These are phyloP conservation scores for Aspergillus biplanus DNA, from an alignment of 495 filamentous ascomycete species.

Conservation along the genomic window DNA sequence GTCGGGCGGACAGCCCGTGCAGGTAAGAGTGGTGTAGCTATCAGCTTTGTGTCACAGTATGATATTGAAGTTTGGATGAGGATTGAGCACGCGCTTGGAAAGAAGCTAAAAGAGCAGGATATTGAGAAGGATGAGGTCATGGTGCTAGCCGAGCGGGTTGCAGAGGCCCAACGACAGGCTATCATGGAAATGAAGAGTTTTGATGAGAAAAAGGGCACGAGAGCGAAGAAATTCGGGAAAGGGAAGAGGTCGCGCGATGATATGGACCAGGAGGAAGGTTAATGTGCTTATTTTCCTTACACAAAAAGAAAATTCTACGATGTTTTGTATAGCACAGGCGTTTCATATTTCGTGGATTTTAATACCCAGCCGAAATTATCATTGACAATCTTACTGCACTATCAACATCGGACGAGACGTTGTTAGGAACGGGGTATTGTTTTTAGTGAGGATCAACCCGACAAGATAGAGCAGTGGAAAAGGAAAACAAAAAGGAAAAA, in stretches of 20 bases:
- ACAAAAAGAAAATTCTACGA: slow-evolving; percentile 1
- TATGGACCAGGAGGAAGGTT: slow-evolving; percentile 81
- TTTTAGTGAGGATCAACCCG: too few species aligned
- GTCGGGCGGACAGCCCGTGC: slow-evolving; percentile 93
- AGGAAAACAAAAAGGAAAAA: background rate
- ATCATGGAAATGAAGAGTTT: slow-evolving; percentile 80
- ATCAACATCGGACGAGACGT: background rate
- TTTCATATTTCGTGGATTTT: slow-evolving; percentile 1
- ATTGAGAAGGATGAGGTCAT: slow-evolving; percentile 82
- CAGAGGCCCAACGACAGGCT: slow-evolving; percentile 83
- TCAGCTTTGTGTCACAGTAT: slow-evolving; percentile 86
- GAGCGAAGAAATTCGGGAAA: slow-evolving; percentile 59
- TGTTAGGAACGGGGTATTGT: too few species aligned
- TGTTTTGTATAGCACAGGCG: slow-evolving; percentile 2
- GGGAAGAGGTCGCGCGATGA: slow-evolving; percentile 69
- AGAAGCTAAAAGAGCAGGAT: slow-evolving; percentile 70
- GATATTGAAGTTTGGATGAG: slow-evolving; percentile 85
- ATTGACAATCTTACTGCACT: background rate
- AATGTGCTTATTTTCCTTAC: slow-evolving; percentile 3
- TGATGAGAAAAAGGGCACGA: slow-evolving; percentile 75
- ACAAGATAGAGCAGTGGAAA: background rate
- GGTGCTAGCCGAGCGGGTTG: slow-evolving; percentile 76
- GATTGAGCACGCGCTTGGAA: slow-evolving; percentile 81
- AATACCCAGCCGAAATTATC: slow-evolving; percentile 11
- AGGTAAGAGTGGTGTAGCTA: slow-evolving; percentile 80